Percentiles rank a stretch among this genome's conserved stretches.
phyloP scores from a whole-genome alignment of 148 eudicot genomes.

The Persicaria maculosa region DNA sequence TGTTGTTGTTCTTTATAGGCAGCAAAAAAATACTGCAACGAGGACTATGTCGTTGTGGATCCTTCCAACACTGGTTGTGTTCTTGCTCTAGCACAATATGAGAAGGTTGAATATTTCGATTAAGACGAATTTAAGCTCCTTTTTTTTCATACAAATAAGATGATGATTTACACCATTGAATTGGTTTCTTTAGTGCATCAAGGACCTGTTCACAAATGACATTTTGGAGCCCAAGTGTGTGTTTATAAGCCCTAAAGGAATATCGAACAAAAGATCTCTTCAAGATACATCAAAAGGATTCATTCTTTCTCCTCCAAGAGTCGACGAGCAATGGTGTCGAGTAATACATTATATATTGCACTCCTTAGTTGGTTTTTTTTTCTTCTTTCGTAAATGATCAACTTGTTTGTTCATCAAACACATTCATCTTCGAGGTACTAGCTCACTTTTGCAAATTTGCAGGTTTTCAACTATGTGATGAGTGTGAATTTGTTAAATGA shows the following conservation, averaged over 20 bases:
- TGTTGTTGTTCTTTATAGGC: constrained; percentile 17
- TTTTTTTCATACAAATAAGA: not conserved
- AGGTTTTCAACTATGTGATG: constrained; percentile 26
- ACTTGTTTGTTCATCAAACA: not conserved
- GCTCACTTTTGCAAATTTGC: not conserved
- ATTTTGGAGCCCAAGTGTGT: constrained; percentile 40
- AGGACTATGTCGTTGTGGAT: constrained; percentile 35
- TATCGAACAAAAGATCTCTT: constrained; percentile 39
- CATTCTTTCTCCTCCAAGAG: constrained; percentile 33
- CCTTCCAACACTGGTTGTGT: constrained; percentile 29
- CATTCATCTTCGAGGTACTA: not conserved
- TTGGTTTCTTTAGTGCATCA: constrained; percentile 23
- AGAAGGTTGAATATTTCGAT: constrained; percentile 21
- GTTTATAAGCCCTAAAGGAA: constrained; percentile 28
- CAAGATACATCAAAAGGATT: constrained; percentile 19
- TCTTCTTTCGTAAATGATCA: not conserved
- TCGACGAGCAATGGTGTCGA: constrained; percentile 27
- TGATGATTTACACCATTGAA: not conserved
- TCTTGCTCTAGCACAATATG: constrained; percentile 31
- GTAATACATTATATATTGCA: no score
- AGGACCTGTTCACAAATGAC: constrained; percentile 23
- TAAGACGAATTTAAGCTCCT: not conserved
- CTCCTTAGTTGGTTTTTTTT: not conserved
- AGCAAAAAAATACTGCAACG: constrained; percentile 27
- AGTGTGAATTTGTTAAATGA: constrained; percentile 32